Evolutionary conservation across 441 rosid species (phyloP), one percentile per base, ranked within the genome.

Genomic region (Isatis lusitanica): DNA sequence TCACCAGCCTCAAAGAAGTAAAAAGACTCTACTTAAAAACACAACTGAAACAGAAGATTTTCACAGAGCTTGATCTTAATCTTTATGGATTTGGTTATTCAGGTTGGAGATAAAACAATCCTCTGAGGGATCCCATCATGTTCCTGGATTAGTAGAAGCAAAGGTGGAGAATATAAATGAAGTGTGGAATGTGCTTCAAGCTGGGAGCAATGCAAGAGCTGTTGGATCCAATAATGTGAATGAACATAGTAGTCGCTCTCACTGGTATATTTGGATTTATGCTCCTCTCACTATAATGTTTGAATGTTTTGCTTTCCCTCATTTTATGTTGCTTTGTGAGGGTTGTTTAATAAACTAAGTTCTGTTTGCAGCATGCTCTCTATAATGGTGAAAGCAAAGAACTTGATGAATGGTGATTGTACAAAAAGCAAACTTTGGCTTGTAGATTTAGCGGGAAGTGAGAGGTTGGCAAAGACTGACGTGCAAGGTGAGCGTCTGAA

Each of bases 241-340:
- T 68, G 98, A 93, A 82, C 96, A 88, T 74, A 93, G 98, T 70
- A 93, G 98, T 80, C 89, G 97, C 52, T 93, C 98, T 47, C 98
- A 93, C 77, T 93, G 98, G 98, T 93, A 91, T 28, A 1, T 31
- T 1, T 11, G 57, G 39, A 59, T 65, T 33, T 72, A 43, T 59
- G 42, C 57, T 40, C 31, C 30, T 56, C 67, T 60, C 26, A 16
- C 13, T 42, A 17, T 55, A 42, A 16, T 65, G 24, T 66, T 43
- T 47, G 16, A 57, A 31, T 57, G 56, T 63, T 38, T 70, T 31
- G 10, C 39, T 63, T 63, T 56, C 61, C 28, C 36, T 28, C 18
- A 56, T 26, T 68, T 63, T 63, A 17, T 57, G 18, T 24, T 10
- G 39, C 66, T 36, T 16, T 61, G 63, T 47, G 68, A n/a, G 8